phyloP scores from a whole-genome alignment of 2,329 filamentous ascomycete species.

The Fusarium xyrophilum region DNA sequence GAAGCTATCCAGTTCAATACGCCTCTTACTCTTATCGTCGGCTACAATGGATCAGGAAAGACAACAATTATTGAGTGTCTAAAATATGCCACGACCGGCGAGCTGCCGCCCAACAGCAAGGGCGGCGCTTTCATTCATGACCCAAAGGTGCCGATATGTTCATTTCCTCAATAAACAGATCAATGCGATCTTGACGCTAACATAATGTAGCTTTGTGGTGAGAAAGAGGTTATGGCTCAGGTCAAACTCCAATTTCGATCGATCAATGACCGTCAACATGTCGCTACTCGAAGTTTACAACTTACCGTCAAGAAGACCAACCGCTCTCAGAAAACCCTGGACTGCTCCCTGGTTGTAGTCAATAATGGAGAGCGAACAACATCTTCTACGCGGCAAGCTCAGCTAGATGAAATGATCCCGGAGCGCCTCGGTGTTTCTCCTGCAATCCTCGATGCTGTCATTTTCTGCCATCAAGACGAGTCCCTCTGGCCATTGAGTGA shows the following conservation, averaged over 20 bases:
- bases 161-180: not conserved
- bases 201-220: conserved; percentile 68
- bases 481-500: conserved; percentile 97
- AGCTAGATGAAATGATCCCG: conserved; percentile 85
- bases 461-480: conserved; percentile 98
- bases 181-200: conserved; percentile 1
- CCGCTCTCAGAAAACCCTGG: conserved; percentile 81
- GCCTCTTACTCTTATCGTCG: conserved; percentile 94
- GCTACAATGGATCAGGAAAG: conserved; percentile 96
- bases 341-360: conserved; percentile 76
- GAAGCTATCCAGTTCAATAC: conserved; percentile 89
- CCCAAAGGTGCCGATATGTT: conserved; percentile 69
- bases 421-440: conserved; percentile 87
- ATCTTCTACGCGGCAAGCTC: conserved; percentile 79
- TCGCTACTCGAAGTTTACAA: conserved; percentile 83
- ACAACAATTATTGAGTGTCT: conserved; percentile 99
- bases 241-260: conserved; percentile 88
- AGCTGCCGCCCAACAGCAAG: conserved; percentile 88
- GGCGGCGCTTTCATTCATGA: conserved; percentile 96
- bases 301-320: conserved; percentile 84
- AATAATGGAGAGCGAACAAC: conserved; percentile 81
- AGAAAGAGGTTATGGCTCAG: conserved; percentile 88
- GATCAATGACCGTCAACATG: conserved; percentile 79
- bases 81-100: conserved; percentile 96
- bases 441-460: conserved; percentile 90